These are phyloP conservation scores for Irpex sp. DNA, from an alignment of 1,284 basidiomycete genomes.

Conservation along the genomic window DNA sequence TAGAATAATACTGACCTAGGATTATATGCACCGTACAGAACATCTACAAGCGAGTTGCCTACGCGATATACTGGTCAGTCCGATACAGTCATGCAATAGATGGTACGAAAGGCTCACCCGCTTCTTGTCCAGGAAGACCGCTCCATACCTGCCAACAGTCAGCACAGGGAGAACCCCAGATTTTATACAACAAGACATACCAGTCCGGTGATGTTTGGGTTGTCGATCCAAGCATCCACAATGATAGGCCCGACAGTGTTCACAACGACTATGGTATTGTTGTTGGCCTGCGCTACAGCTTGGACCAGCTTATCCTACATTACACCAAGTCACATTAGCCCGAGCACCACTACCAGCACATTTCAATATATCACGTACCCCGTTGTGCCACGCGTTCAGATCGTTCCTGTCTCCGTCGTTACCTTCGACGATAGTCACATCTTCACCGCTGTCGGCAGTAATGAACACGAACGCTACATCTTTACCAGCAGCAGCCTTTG, in stretches of 20 bases:
- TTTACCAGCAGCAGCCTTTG: constrained; percentile 26
- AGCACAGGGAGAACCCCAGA: neutral
- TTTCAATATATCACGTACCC: constrained; percentile 34
- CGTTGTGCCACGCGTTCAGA: constrained; percentile 65
- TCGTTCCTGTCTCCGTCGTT: constrained; percentile 69
- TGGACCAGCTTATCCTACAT: constrained; percentile 43
- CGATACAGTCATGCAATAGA: neutral
- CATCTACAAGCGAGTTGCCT: constrained; percentile 61
- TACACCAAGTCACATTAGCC: constrained; percentile 74
- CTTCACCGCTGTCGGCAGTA: constrained; percentile 47
- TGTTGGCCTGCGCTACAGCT: constrained; percentile 30
- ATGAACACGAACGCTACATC: constrained; percentile 45
- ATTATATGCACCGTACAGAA: constrained; percentile 62
- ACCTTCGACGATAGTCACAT: constrained; percentile 60
- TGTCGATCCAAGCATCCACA: constrained; percentile 46
- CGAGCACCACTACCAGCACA: constrained; percentile 36
- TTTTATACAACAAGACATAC: neutral
- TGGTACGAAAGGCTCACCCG: constrained; percentile 32
- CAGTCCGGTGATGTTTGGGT: constrained; percentile 28
- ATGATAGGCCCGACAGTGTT: constrained; percentile 47
- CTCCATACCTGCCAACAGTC: constrained; percentile 41
- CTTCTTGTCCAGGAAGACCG: constrained; percentile 74
- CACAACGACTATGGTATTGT: constrained; percentile 55
- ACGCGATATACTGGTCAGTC: no score
- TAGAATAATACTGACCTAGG: constrained; percentile 42